phyloP scores from a whole-genome alignment of 2,329 filamentous ascomycete genomes.

The Cladophialophora carrionii region DNA sequence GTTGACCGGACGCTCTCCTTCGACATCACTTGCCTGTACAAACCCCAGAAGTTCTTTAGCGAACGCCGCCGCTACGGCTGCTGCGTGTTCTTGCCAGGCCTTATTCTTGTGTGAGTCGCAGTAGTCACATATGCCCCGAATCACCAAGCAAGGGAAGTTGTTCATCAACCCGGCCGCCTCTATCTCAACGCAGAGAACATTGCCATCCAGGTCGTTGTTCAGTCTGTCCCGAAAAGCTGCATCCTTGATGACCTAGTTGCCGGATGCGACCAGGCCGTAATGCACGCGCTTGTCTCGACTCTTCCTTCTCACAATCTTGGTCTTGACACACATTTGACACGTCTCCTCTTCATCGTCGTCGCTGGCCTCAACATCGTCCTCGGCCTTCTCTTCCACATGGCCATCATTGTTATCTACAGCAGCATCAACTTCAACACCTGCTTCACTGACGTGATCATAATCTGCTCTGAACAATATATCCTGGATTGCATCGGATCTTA shows the following conservation, averaged over 20 bases:
- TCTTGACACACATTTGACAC: neutral
- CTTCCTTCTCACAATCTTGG: neutral
- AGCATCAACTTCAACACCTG: neutral
- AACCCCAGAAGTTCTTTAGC: constrained; percentile 18
- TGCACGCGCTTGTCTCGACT: constrained; percentile 4
- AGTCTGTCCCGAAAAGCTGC: constrained; percentile 17
- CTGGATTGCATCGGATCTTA: neutral
- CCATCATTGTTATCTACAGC: neutral
- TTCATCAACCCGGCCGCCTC: constrained; percentile 27
- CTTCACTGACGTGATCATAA: neutral
- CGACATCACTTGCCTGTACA: neutral
- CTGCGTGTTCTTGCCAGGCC: constrained; percentile 28
- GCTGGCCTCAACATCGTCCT: neutral
- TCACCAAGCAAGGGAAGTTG: constrained; percentile 28
- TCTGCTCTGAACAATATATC: neutral
- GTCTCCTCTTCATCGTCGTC: neutral
- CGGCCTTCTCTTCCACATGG: neutral
- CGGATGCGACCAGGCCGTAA: constrained; percentile 18
- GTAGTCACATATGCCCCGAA: constrained; percentile 31
- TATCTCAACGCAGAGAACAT: constrained; percentile 30
- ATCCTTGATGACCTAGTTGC: constrained; percentile 22
- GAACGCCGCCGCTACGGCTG: constrained; percentile 23
- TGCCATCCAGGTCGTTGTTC: constrained; percentile 5
- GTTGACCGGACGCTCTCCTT: neutral
- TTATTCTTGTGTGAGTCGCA: constrained; percentile 31